Evolutionary conservation across 2,329 filamentous ascomycete species (phyloP).

Genomic region (Penicillium frequentans): DNA sequence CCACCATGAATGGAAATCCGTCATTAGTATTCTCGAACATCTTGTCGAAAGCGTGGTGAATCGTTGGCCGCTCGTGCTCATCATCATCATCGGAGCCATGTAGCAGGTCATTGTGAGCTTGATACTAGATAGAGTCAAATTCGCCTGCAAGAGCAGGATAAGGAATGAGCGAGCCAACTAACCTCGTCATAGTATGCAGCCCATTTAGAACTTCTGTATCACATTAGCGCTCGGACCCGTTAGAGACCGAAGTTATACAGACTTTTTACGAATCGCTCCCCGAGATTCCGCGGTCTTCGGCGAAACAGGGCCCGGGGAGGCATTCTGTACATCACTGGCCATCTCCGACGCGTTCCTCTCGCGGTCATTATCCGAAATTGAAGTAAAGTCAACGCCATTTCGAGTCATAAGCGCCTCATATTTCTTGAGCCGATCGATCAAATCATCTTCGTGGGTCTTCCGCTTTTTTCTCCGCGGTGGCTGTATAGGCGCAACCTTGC

Average conservation of each 20-base stretch:
- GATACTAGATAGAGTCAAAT: conserved; percentile 37
- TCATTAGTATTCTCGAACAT: conserved; percentile 57
- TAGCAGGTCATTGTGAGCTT: conserved; percentile 50
- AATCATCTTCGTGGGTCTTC: conserved; percentile 66
- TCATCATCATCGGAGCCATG: conserved; percentile 60
- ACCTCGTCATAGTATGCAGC: conserved; percentile 18
- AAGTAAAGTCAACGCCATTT: conserved; percentile 66
- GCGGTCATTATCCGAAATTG: conserved; percentile 44
- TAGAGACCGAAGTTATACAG: not conserved
- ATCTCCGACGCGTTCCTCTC: not conserved
- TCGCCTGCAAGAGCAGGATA: not conserved
- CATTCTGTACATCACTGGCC: not conserved
- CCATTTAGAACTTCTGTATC: conserved; percentile 10
- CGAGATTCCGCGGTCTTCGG: not conserved
- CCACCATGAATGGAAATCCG: conserved; percentile 60
- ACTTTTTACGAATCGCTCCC: not conserved
- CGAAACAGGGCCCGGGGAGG: not conserved
- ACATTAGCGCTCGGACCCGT: not conserved
- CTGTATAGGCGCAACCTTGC: conserved; percentile 38
- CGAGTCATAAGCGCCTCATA: conserved; percentile 66
- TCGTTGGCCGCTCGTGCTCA: conserved; percentile 53
- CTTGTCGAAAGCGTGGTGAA: conserved; percentile 60
- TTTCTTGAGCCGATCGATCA: conserved; percentile 64
- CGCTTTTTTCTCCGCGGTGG: conserved; percentile 56
- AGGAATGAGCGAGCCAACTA: not conserved